Conservation (phyloP, 148 eudicot genomes). For the Beta vulgaris region DNA sequence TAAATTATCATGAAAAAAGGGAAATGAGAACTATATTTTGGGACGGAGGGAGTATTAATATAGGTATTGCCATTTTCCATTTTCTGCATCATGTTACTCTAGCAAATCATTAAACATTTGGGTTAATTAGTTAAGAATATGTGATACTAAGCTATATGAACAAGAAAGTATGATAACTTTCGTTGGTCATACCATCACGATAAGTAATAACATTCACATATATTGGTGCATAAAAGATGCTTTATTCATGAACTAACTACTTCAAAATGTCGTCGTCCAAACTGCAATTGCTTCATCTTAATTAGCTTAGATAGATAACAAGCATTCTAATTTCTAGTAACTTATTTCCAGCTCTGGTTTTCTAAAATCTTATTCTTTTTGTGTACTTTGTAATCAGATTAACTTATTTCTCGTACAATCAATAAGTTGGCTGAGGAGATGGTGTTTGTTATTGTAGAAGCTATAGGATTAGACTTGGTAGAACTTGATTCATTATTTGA, state of each 20-base stretch:
- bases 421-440: no score
- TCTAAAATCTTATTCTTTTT: no score
- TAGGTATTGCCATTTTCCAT: neutral
- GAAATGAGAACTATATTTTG: no score
- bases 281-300: neutral
- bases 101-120: neutral
- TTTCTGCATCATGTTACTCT: neutral
- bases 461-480: no score
- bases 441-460: no score
- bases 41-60: no score
- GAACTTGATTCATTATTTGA: no score
- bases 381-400: no score
- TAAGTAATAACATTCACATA: neutral
- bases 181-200: slow-evolving; percentile 3
- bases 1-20: no score
- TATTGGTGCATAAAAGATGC: neutral
- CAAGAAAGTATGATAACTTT: neutral
- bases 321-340: neutral
- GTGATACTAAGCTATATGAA: neutral
- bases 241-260: neutral
- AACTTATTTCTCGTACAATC: no score
- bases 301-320: neutral
- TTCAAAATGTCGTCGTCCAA: no score
- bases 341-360: neutral
- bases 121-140: neutral